phyloP scores from a whole-genome alignment of 352 stramenopile genomes.

The Globisporangium middletonii region DNA sequence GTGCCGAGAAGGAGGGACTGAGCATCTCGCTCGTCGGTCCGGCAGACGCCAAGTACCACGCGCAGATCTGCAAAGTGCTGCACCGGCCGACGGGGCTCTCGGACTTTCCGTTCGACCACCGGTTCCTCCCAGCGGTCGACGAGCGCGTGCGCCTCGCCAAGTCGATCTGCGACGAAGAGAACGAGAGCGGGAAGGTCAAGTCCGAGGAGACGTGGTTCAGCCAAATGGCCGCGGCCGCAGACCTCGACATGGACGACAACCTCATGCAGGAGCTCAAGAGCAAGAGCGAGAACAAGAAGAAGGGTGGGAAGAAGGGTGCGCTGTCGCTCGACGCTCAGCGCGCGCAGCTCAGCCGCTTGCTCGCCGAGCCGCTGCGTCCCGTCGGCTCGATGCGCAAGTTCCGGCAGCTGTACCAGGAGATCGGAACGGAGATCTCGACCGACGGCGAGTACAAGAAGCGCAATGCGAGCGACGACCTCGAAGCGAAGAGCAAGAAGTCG shows the following conservation, averaged over 20 bases:
- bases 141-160: slow-evolving; percentile 77
- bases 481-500: slow-evolving; percentile 66
- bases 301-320: slow-evolving; percentile 26
- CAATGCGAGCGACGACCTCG: slow-evolving; percentile 67
- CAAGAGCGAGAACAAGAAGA: slow-evolving; percentile 54
- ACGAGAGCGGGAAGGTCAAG: slow-evolving; percentile 67
- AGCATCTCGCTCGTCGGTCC: slow-evolving; percentile 84
- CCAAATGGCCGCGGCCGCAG: slow-evolving; percentile 77
- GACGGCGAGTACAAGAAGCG: slow-evolving; percentile 79
- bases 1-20: slow-evolving; percentile 81
- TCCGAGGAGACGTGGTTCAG: slow-evolving; percentile 81
- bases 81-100: slow-evolving; percentile 75
- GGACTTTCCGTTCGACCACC: slow-evolving; percentile 80
- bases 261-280: slow-evolving; percentile 57
- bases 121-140: slow-evolving; percentile 64
- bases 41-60: slow-evolving; percentile 71
- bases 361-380: slow-evolving; percentile 57
- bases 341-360: slow-evolving; percentile 45
- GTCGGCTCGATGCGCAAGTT: slow-evolving; percentile 81
- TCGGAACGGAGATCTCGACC: slow-evolving; percentile 45
- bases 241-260: slow-evolving; percentile 79
- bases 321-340: slow-evolving; percentile 50
- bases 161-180: slow-evolving; percentile 76
- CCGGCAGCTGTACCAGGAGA: slow-evolving; percentile 70
- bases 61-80: slow-evolving; percentile 84